Base-by-base conservation (phyloP, 352 stramenopile species). In the Thalassiosira mediterranea region DNA sequence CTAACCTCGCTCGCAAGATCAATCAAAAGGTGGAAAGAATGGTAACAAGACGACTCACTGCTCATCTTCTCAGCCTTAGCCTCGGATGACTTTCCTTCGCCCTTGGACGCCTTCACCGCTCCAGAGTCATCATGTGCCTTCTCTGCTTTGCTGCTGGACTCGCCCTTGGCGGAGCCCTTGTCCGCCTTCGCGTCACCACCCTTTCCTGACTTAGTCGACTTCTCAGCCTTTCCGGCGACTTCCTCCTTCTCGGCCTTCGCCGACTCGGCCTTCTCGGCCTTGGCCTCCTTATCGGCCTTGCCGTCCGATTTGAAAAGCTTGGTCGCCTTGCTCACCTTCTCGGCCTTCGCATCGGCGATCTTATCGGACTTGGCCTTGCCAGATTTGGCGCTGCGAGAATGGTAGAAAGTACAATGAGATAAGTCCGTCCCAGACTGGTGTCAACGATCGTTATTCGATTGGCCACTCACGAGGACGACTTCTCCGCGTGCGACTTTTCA, bases 251-350 rank as follows among this genome's bases (percentile, higher is more conserved):
- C 34, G 7, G 34, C 34, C 34, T 42, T 42, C 7, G 34, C 34
- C 7, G 34, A 7, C 34, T 42, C 13, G 34, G 34, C 34, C 34
- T 42, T 42, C 34, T 7, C 34, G 7, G 34, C 34, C 34, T 42
- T 42, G 21, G 49, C 40, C 11, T 57, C 49, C 10, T 54, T 73
- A 13, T 71, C 44, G 3, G 64, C 51, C 29, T 74, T 57, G 21
- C 61, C 63, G 28, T 42, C 23, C 52, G 21, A 60, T 17, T 17
- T 60, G 51, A 8, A 60, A 38, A 49, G 4, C 29, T 52, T 42
- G 19, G 13, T 42, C 7, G 51, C 25, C 25, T 60, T 60, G 11
- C 13, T 23, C 7, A 13, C 54, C 34, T 63, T 63, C 44, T 49
- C 54, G 4, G 54, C 54, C 25, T 42, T 42, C 15, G 25, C 29